Evolutionary conservation across 139 green algal genomes (phyloP), one percentile per base, ranked within the genome.

Genomic region (Cymbomonas tetramitiformis): DNA sequence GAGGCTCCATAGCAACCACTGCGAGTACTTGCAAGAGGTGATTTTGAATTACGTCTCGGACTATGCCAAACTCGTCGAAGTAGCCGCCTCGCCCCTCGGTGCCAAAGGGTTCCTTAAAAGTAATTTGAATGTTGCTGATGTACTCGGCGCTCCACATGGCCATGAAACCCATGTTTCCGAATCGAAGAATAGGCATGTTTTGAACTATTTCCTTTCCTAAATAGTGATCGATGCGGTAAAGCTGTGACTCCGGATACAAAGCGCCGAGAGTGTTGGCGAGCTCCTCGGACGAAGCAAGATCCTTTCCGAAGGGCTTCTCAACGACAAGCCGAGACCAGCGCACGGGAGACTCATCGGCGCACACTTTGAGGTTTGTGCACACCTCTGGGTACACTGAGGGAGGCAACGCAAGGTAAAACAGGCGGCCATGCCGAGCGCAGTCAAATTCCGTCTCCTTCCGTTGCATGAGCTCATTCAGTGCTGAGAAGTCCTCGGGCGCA

Each of bases 371-470:
- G 21, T 64, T 38, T 10, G 72, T 46, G 49, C 73, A 76, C 19
- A 76, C 30, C 29, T 55, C 73, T 39, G 90, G 90, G 23, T 90
- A 90, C 62, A 98, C 93, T 58, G 90, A 95, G 24, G n/a, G n/a
- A n/a, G n/a, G n/a, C n/a, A n/a, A n/a, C n/a, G n/a, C n/a, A n/a
- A 98, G 74, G 81, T 95, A 98, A 69, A 96, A 98, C 34, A 98
- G 78, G 51, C 90, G 75, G 73, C 7, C 61, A 47, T 1, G 21
- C 12, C 36, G 36, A 40, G 18, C 51, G 18, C 15, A n/a, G n/a
- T n/a, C n/a, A n/a, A n/a, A n/a, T n/a, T n/a, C 12, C 6, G 23
- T 53, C 75, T 96, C 90, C 23, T 72, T 48, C 40, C 77, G 70
- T 9, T 21, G 10, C 65, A 95, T 71, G 21, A 73, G 65, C 2